phyloP scores from a whole-genome alignment of 108 stramenopile genomes.

The Schizochytrium sp. region DNA sequence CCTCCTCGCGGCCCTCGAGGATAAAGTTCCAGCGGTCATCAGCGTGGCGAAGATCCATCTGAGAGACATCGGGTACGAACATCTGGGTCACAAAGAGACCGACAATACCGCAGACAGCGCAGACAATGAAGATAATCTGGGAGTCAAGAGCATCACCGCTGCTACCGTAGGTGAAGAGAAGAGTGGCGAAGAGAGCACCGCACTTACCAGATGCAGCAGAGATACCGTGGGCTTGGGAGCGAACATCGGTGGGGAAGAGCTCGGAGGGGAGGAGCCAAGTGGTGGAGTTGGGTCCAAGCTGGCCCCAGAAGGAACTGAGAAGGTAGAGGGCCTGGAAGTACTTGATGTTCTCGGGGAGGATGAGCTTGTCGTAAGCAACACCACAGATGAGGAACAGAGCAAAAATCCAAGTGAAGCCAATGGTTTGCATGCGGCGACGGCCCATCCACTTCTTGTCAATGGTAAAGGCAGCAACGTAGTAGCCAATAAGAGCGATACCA shows the following conservation, averaged over 20 bases:
- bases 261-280: conserved; percentile 80
- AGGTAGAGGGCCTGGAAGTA: conserved; percentile 62
- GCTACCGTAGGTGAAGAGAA: conserved; percentile 51
- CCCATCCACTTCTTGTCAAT: conserved; percentile 68
- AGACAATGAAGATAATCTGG: conserved; percentile 46
- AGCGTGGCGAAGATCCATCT: conserved; percentile 18
- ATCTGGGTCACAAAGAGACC: conserved; percentile 38
- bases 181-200: conserved; percentile 63
- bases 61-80: conserved; percentile 37
- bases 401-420: conserved; percentile 66
- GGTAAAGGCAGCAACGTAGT: conserved; percentile 70
- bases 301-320: conserved; percentile 77
- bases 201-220: conserved; percentile 77
- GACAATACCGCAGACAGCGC: conserved; percentile 15
- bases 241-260: conserved; percentile 74
- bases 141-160: not conserved
- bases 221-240: conserved; percentile 73
- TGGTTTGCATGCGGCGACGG: conserved; percentile 71
- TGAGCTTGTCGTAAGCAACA: not conserved
- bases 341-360: not conserved
- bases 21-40: conserved; percentile 51
- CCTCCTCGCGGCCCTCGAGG: not conserved
- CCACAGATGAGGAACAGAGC: conserved; percentile 61
- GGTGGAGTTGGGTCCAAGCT: conserved; percentile 78
- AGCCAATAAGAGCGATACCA: conserved; percentile 72